Conservation (phyloP, 2,329 filamentous ascomycete species). For the Diaporthe vaccinii region DNA sequence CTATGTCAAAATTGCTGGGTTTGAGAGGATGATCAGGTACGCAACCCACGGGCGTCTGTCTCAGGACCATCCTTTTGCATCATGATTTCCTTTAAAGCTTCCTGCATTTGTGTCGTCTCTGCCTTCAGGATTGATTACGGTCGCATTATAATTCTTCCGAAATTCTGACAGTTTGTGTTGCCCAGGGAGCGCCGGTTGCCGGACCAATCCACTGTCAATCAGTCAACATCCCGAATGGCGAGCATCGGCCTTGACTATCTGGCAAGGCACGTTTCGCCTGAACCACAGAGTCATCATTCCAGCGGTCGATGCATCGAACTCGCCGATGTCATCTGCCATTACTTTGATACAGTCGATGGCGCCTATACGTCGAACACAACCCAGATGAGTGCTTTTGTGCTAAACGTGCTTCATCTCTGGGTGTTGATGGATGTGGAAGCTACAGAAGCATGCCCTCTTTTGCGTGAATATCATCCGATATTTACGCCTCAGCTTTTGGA, state of each 20-base stretch:
- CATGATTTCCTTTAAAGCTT: not conserved
- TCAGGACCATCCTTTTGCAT: too few relatives aligned
- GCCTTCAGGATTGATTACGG: not conserved
- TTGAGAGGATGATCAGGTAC: conserved; percentile 11
- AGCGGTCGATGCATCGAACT: conserved; percentile 45
- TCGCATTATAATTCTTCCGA: not conserved
- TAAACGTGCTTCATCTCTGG: conserved; percentile 70
- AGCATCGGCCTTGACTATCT: not conserved
- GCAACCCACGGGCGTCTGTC: not conserved
- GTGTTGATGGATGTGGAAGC: conserved; percentile 65
- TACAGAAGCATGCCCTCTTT: conserved; percentile 56
- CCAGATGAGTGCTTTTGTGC: conserved; percentile 62
- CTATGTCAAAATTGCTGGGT: not conserved
- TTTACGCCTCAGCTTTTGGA: conserved; percentile 65
- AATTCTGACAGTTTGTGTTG: not conserved
- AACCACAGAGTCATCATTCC: not conserved
- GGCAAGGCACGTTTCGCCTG: too few relatives aligned
- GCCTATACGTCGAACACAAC: conserved; percentile 60
- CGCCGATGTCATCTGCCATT: conserved; percentile 50
- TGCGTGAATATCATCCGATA: conserved; percentile 64
- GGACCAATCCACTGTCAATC: too few relatives aligned
- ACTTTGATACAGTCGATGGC: conserved; percentile 50
- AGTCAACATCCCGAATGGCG: too few relatives aligned
- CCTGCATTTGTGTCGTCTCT: not conserved
- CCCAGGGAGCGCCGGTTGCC: not conserved